A percentile compares a stretch with the other conserved stretches of the same genome.
Evolutionary conservation across 768 basidiomycete species (phyloP).

Genomic region (Amylocystis lapponica): DNA sequence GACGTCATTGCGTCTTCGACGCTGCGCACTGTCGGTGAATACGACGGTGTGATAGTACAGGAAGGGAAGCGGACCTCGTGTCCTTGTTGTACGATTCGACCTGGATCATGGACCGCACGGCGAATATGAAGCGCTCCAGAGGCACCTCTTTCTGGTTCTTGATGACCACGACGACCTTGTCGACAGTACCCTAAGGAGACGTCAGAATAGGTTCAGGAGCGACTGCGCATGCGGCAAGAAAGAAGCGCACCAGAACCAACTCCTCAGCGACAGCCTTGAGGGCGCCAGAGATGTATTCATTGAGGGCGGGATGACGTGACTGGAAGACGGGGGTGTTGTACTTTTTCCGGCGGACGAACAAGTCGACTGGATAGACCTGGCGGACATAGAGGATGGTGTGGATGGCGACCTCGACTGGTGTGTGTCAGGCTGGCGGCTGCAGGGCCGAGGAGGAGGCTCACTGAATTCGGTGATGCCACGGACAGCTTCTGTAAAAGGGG

Average conservation of each 20-base stretch:
- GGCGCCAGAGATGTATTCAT: constrained; percentile 86
- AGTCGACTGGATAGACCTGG: constrained; percentile 82
- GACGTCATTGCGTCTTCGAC: constrained; percentile 67
- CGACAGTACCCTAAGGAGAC: constrained; percentile 60
- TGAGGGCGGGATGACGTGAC: constrained; percentile 85
- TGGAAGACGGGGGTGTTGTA: constrained; percentile 91
- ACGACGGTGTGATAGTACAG: background rate
- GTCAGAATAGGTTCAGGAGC: background rate
- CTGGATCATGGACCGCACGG: constrained; percentile 75
- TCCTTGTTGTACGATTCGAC: constrained; percentile 68
- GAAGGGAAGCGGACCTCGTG: constrained; percentile 44
- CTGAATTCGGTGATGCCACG: constrained; percentile 69
- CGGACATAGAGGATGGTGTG: constrained; percentile 90
- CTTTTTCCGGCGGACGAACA: constrained; percentile 84
- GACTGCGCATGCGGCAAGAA: background rate
- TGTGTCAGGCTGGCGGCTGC: background rate
- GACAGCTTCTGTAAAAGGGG: constrained; percentile 43
- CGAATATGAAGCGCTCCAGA: constrained; percentile 88
- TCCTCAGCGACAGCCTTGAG: constrained; percentile 80
- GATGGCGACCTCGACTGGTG: constrained; percentile 87
- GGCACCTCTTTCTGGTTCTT: constrained; percentile 75
- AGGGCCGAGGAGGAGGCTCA: constrained; percentile 27
- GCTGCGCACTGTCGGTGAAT: constrained; percentile 30
- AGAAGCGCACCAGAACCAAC: constrained; percentile 46
- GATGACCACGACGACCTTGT: constrained; percentile 79